Evolutionary conservation across 2,329 filamentous ascomycete species (phyloP), one percentile per base, ranked within the genome.

Genomic region (Cercospora canescens): DNA sequence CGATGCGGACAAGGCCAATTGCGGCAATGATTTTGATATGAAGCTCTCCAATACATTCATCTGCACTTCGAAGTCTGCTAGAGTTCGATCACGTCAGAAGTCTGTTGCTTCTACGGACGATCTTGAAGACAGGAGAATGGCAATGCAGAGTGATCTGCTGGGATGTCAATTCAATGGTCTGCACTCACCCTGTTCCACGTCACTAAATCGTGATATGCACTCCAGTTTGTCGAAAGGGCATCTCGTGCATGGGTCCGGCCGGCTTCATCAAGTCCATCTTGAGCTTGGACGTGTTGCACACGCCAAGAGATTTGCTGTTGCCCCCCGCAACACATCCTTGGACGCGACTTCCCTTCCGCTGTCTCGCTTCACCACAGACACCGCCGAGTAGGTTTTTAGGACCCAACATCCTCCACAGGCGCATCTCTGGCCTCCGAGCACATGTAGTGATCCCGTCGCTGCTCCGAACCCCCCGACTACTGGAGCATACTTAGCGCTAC

Each of bases 401-500:
- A 60, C 39, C 30, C 60, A 52, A 63, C 64, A 66, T 66, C 60
- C 55, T 63, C 59, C 54, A 60, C 54, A 32, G 45, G 59, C 55
- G 64, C 54, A 50, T 41, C 39, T 55, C 54, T 45, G 35, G 37
- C 37, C 52, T 48, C 35, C 18, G 55, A 65, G 68, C 72, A 64
- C 67, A 71, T 73, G 72, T 74, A 74, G 72, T 68, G 68, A 73
- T 71, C 70, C 69, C 68, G 72, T 72, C 67, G 72, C 69, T 68
- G 48, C 69, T 69, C 65, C 62, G 68, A 37, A 35, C 65, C 56
- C 65, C 56, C 63, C 64, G 60, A 58, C 65, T 70, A 69, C 65
- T 55, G 64, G 69, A 74, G 73, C 69, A 75, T 75, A 74, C 69
- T 75, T 75, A 75, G 63, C 56, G 65, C 59, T 60, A 66, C 62